Base-by-base conservation (phyloP, 2,329 filamentous ascomycete species). In the Myriosclerotinia duriaeana region DNA sequence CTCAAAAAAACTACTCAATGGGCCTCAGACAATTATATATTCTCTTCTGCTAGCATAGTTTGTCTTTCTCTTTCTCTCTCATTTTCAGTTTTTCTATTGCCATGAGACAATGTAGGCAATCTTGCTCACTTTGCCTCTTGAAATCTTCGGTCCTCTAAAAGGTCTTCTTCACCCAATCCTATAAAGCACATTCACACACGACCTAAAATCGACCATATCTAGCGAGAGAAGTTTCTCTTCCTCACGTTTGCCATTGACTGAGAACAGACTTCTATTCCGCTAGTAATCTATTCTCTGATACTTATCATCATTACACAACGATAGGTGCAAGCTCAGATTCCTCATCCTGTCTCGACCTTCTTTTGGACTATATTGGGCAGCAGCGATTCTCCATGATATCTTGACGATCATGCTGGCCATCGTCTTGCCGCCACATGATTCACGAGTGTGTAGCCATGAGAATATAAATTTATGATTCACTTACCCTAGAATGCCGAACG, bases 351-450 rank as follows among this genome's bases (percentile, higher is more conserved):
- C 14, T 26, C 8, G 58, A 14, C 44, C 58, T 46, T 30, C 34
- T 46, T 2, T 2, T 44, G 40, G 14, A 30, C 61, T 30, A 14
- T 12, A 36, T 55, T 64, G 61, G 52, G 61, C 52, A 64, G 26
- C n/a, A 53, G 53, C 17, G 9, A 53, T 30, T 30, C 17, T 5
- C 5, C 52, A 30, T 64, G 20, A 40, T 44, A 26, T 9, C 7
- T 53, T 14, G 1, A 34, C 20, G 11, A n/a, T 20, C 12, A 48
- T 34, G 17, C 61, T 54, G 38, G 40, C 52, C 61, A 54, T 26
- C 26, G 20, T 50, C 61, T 54, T 44, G 20, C 38, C 38, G 36
- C 61, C 38, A 64, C 50, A 44, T 53, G 50, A 55, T 9, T 55
- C 40, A 48, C 54, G 9, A 17, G 4, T 22, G 30, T 26, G 14